A percentile compares a stretch with the other conserved stretches of the same genome.
Evolutionary conservation across 2,329 filamentous ascomycete genomes (phyloP).

Genomic region (Parascedosporium putredinis): DNA sequence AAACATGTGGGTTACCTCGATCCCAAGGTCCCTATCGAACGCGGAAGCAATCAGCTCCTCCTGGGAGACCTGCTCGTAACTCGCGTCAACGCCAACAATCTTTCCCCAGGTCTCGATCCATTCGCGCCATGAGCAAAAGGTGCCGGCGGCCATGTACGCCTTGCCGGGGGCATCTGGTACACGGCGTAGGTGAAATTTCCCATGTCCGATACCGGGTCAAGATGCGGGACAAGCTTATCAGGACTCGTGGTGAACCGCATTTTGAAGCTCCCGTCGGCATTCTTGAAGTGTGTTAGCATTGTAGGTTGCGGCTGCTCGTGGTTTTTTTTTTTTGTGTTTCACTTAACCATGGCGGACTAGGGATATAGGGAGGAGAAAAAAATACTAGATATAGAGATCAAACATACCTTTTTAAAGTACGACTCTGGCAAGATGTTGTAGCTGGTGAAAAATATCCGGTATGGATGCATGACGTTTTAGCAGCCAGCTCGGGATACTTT

Average conservation of each 20-base stretch:
- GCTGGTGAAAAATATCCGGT: conserved; percentile 32
- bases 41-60: conserved; percentile 27
- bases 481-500: conserved; percentile 27
- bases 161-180: conserved; percentile 35
- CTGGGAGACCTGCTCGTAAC: conserved; percentile 28
- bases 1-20: background rate
- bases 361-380: background rate
- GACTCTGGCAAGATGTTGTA: conserved; percentile 33
- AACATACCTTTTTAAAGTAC: conserved; percentile 34
- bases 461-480: conserved; percentile 28
- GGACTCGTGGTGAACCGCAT: conserved; percentile 36
- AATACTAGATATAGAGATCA: background rate
- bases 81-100: conserved; percentile 21
- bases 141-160: conserved; percentile 36
- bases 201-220: conserved; percentile 35
- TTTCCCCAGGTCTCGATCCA: conserved; percentile 31
- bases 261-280: conserved; percentile 28
- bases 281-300: background rate
- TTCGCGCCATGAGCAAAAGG: conserved; percentile 33
- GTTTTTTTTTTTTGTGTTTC: too few species aligned
- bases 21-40: background rate
- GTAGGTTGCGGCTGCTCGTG: too few species aligned
- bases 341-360: too few species aligned
- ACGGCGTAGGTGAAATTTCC: conserved; percentile 38
- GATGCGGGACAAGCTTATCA: conserved; percentile 28